phyloP scores from a whole-genome alignment of 2,329 filamentous ascomycete genomes.

The Ascochyta viciae-villosae region DNA sequence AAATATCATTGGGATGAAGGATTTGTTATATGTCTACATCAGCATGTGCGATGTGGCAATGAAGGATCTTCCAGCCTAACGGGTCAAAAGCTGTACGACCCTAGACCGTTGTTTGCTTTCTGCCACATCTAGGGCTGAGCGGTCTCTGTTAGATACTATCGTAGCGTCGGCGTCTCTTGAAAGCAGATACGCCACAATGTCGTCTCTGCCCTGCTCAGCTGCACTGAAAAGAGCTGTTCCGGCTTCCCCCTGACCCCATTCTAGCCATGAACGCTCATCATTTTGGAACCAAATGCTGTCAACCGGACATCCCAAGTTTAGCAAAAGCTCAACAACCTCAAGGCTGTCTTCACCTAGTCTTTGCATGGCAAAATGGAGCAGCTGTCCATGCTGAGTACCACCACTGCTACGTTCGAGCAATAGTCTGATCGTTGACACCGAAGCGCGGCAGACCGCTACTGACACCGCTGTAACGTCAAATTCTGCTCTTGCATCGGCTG shows the following conservation, averaged over 20 bases:
- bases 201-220: background rate
- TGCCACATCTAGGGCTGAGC: background rate
- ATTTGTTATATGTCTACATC: background rate
- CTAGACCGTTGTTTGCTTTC: background rate
- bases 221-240: conserved; percentile 1
- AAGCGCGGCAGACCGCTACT: background rate
- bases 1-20: background rate
- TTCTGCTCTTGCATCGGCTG: background rate
- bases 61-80: background rate
- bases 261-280: background rate
- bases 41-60: background rate
- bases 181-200: background rate
- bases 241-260: background rate
- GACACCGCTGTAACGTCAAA: background rate
- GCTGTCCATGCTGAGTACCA: background rate
- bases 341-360: background rate
- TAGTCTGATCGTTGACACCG: background rate
- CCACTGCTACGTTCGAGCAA: background rate
- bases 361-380: background rate
- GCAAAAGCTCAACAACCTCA: background rate
- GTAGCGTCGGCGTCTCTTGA: background rate
- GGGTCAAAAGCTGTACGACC: background rate
- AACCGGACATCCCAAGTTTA: background rate
- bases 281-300: background rate
- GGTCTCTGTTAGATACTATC: background rate